phyloP scores from a whole-genome alignment of 805 yeast species.

The Wickerhamiella allomyrinae region DNA sequence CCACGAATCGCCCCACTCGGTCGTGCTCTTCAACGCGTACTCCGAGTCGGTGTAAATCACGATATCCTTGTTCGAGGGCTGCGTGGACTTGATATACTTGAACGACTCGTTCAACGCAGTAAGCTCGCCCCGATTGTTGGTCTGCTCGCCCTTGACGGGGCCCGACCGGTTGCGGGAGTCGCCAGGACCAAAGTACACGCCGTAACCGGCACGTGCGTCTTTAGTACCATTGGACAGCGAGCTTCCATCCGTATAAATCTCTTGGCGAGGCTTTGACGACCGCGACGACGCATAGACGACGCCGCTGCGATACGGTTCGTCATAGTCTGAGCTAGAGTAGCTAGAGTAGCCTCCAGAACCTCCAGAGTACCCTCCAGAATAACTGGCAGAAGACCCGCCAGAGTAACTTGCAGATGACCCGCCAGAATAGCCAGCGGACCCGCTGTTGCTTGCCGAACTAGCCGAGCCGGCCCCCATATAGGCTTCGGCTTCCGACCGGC shows the following conservation, averaged over 20 bases:
- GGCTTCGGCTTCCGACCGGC: conserved; percentile 34
- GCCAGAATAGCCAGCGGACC: too few relatives aligned
- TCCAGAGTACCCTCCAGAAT: too few relatives aligned
- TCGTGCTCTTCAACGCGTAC: conserved; percentile 44
- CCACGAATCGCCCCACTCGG: conserved; percentile 48
- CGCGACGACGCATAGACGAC: too few relatives aligned
- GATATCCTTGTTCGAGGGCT: not conserved
- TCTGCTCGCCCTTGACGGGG: conserved; percentile 39
- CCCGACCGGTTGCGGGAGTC: conserved; percentile 43
- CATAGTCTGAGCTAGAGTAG: too few relatives aligned
- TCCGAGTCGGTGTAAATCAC: conserved; percentile 54
- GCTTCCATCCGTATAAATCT: conserved; percentile 70
- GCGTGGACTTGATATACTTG: conserved; percentile 21
- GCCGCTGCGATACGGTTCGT: too few relatives aligned
- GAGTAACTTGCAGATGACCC: too few relatives aligned
- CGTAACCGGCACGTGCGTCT: conserved; percentile 47
- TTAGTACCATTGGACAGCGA: conserved; percentile 42
- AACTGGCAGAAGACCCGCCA: too few relatives aligned
- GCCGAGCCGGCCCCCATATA: not conserved
- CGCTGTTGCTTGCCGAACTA: too few relatives aligned
- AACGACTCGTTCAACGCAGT: conserved; percentile 50
- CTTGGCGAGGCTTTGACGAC: too few relatives aligned
- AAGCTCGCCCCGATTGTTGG: conserved; percentile 75
- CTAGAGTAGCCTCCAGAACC: too few relatives aligned
- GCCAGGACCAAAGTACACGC: conserved; percentile 50